These are phyloP conservation scores for Syzygium grande DNA, from an alignment of 345 rosid species.

Conservation along the genomic window DNA sequence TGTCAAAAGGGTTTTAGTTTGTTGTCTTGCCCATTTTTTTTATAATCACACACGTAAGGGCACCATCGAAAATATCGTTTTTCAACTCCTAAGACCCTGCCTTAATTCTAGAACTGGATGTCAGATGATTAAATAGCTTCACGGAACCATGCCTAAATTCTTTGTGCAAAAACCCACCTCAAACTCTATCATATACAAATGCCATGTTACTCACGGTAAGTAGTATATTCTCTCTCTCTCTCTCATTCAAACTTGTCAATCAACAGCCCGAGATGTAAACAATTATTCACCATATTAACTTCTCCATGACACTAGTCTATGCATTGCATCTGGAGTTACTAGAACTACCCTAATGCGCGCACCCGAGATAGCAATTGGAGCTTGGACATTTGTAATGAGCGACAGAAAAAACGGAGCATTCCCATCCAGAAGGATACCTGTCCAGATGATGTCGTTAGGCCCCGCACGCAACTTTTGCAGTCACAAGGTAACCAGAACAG, in stretches of 20 bases:
- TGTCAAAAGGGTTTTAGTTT: neutral
- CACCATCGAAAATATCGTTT: neutral
- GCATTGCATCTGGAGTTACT: neutral
- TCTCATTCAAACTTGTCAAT: neutral
- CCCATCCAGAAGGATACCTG: slow-evolving; percentile 21
- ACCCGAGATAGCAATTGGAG: neutral
- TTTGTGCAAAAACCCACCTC: neutral
- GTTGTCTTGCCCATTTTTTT: neutral
- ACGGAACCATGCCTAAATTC: neutral
- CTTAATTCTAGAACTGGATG: neutral
- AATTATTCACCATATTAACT: neutral
- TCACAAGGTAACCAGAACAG: slow-evolving; percentile 96
- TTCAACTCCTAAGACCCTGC: neutral
- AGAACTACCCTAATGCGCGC: neutral
- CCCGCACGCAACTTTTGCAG: slow-evolving; percentile 46
- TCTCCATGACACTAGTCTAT: neutral
- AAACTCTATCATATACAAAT: neutral
- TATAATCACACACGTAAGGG: neutral
- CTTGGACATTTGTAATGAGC: neutral
- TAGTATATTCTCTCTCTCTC: neutral
- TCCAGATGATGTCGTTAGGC: slow-evolving; percentile 23
- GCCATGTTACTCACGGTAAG: neutral
- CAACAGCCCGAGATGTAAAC: neutral
- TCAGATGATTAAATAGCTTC: neutral
- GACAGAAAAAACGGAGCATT: neutral